Evolutionary conservation across 1,284 basidiomycete genomes (phyloP), one percentile per base, ranked within the genome.

Genomic region (Phellopilus nigrolimitatus): DNA sequence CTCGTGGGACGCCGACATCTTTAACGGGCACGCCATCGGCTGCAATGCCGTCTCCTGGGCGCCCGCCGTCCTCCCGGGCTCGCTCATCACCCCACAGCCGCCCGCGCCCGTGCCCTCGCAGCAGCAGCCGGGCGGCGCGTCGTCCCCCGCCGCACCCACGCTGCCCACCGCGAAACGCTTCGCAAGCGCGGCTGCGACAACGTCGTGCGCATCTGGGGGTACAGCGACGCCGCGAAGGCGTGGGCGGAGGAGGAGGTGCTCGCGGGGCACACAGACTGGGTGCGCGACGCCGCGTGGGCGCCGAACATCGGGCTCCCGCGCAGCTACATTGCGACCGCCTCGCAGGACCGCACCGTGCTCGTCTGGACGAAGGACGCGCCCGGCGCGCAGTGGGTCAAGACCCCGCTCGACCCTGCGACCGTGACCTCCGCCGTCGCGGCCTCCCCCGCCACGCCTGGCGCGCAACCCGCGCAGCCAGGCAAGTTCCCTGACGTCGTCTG

Each of bases 31-130:
- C 65, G 90, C 92, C 0, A 95, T 95, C 49, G 95, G 95, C 39
- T 97, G 93, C 70, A 98, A 98, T 64, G 92, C 95, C 45, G 88
- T 99, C 47, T 95, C 94, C 4, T 99, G 95, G 97, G 93, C 94
- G 0, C 95, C 95, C 1, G 91, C 93, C n/a, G 80, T 83, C 31
- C 78, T 86, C 42, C 90, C 91, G 2, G 90, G 89, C 41, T 89
- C 89, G 4, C 83, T 95, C 49, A 85, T 90, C 59, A 76, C 80
- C 1, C 81, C 84, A 8, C 71, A 76, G 59, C 57, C 75, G 68
- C 60, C 67, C 66, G 53, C 51, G 9, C 50, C 38, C 15, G 41
- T 52, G 6, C 60, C 66, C 22, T 40, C 54, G 33, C 73, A 75
- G 64, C 60, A 68, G n/a, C 62, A 70, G 22, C 33, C 12, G 28